These are phyloP conservation scores for Phytophthora crassamura DNA, from an alignment of 352 stramenopile species.

Conservation along the genomic window DNA sequence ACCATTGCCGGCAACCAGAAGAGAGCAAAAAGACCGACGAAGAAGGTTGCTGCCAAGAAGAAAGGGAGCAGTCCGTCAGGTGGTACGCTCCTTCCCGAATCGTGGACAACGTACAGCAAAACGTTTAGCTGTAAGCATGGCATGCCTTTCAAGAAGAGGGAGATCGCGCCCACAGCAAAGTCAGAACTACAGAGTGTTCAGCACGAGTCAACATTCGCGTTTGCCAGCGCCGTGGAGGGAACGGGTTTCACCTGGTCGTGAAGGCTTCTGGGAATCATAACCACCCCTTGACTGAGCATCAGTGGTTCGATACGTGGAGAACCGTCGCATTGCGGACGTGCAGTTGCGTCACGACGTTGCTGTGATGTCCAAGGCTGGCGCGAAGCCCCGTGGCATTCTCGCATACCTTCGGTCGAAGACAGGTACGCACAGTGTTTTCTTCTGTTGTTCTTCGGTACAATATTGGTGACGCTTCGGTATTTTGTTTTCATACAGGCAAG, in stretches of 20 bases:
- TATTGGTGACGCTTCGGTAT: background rate
- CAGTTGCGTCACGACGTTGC: background rate
- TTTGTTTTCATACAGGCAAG: background rate
- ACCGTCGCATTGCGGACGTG: background rate
- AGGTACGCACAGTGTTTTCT: no score
- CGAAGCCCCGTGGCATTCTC: conserved; percentile 1
- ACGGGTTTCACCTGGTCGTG: background rate
- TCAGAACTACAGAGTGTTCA: background rate
- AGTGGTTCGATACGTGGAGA: conserved; percentile 11
- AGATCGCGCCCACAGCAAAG: background rate
- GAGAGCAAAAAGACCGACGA: background rate
- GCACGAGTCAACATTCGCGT: conserved; percentile 1
- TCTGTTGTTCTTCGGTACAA: background rate
- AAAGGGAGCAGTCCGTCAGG: background rate
- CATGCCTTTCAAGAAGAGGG: background rate
- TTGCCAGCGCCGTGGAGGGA: background rate
- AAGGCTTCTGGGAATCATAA: background rate
- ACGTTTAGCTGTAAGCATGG: conserved; percentile 2
- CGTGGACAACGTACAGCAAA: conserved; percentile 1
- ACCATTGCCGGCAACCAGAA: background rate
- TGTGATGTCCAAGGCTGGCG: conserved; percentile 4
- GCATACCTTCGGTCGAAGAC: conserved; percentile 7
- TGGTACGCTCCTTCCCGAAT: background rate
- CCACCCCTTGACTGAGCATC: background rate
- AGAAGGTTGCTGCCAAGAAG: background rate